phyloP scores from a whole-genome alignment of 176 grass and related monocot species.

The Panicum miliaceum region DNA sequence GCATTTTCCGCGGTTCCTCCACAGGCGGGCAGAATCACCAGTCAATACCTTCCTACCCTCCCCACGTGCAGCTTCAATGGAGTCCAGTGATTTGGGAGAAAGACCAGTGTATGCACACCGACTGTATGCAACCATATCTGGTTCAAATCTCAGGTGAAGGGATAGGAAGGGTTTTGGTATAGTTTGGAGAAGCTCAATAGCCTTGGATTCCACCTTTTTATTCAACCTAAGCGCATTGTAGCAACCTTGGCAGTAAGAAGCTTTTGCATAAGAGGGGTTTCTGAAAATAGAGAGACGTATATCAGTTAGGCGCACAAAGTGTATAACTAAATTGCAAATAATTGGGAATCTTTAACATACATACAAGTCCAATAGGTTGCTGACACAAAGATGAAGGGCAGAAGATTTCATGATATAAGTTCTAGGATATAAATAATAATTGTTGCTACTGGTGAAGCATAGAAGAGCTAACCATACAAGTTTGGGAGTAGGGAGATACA shows the following conservation, averaged over 20 bases:
- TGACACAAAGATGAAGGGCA: not conserved
- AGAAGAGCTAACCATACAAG: slow-evolving; percentile 16
- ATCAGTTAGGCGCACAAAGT: slow-evolving; percentile 17
- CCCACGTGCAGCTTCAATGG: slow-evolving; percentile 76
- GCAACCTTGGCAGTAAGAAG: slow-evolving; percentile 88
- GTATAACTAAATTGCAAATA: slow-evolving; percentile 13
- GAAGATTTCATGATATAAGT: not conserved
- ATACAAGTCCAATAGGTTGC: slow-evolving; percentile 3
- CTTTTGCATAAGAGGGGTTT: slow-evolving; percentile 79
- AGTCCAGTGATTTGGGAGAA: slow-evolving; percentile 63
- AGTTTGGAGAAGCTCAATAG: slow-evolving; percentile 58
- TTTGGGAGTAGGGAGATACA: not conserved
- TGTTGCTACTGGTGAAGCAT: not conserved
- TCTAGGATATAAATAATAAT: slow-evolving; percentile 5
- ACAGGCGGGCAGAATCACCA: slow-evolving; percentile 65
- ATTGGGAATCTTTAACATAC: not conserved
- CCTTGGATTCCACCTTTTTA: slow-evolving; percentile 76
- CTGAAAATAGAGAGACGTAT: slow-evolving; percentile 45
- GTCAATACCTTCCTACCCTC: slow-evolving; percentile 68
- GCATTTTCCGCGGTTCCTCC: slow-evolving; percentile 92
- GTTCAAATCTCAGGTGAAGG: slow-evolving; percentile 94
- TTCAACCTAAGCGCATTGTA: slow-evolving; percentile 76
- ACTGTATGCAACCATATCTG: slow-evolving; percentile 93
- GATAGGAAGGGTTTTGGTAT: slow-evolving; percentile 97
- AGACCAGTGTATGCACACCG: slow-evolving; percentile 69